Evolutionary conservation across 2,329 filamentous ascomycete genomes (phyloP).

Genomic region (Aspergillus vadensis): DNA sequence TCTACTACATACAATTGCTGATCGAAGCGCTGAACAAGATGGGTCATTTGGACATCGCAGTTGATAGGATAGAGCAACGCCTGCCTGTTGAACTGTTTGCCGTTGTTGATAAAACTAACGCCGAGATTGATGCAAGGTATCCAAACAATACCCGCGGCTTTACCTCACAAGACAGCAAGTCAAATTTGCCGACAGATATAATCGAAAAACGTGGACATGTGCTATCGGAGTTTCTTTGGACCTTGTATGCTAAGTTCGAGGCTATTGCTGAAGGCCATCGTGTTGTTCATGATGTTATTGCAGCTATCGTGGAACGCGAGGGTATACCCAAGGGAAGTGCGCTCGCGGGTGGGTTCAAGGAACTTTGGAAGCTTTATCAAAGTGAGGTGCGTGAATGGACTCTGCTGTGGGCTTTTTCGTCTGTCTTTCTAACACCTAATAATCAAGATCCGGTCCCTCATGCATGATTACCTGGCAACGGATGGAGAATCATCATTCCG

Average conservation of each 20-base stretch:
- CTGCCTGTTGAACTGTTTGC: constrained; percentile 91
- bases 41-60: constrained; percentile 78
- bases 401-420: not conserved
- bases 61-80: constrained; percentile 88
- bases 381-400: constrained; percentile 63
- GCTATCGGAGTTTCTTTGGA: constrained; percentile 88
- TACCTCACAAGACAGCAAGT: constrained; percentile 50
- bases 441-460: constrained; percentile 72
- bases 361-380: constrained; percentile 96
- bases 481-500: constrained; percentile 72
- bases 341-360: constrained; percentile 86
- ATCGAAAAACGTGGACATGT: constrained; percentile 80
- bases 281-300: constrained; percentile 88
- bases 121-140: constrained; percentile 88
- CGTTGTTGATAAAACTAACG: constrained; percentile 92
- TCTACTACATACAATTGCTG: constrained; percentile 85
- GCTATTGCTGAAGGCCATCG: constrained; percentile 95
- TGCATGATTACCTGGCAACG: constrained; percentile 95
- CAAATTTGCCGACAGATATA: constrained; percentile 66
- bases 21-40: constrained; percentile 90
- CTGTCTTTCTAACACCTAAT: constrained; percentile 18
- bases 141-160: constrained; percentile 69
- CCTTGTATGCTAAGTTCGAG: constrained; percentile 93
- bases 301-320: constrained; percentile 81
- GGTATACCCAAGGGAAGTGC: constrained; percentile 63